phyloP scores from a whole-genome alignment of 768 basidiomycete species.

The Pleurotus giganteus region DNA sequence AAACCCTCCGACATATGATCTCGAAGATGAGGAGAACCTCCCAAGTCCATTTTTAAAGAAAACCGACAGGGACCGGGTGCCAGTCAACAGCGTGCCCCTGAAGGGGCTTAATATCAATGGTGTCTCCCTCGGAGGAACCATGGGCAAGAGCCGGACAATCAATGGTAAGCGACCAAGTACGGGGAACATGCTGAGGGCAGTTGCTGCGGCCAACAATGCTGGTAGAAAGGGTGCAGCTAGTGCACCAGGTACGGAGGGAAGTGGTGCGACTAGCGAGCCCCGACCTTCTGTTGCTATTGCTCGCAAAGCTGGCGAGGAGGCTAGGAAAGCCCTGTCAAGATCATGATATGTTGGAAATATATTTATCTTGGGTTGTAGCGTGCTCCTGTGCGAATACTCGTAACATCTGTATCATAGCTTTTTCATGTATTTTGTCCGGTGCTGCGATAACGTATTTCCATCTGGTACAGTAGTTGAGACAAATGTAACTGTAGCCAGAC shows the following conservation, averaged over 20 bases:
- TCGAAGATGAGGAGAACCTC: slow-evolving; percentile 79
- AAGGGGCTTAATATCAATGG: slow-evolving; percentile 6
- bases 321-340: slow-evolving; percentile 42
- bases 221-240: slow-evolving; percentile 4
- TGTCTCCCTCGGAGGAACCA: neutral
- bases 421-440: neutral
- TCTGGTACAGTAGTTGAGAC: too few relatives aligned
- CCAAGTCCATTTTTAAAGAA: slow-evolving; percentile 81
- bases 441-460: neutral
- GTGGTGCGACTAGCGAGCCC: slow-evolving; percentile 13
- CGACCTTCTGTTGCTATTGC: slow-evolving; percentile 45
- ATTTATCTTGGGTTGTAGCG: neutral
- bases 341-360: slow-evolving; percentile 15
- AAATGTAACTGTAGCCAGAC: too few relatives aligned
- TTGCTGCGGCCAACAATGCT: slow-evolving; percentile 52
- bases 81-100: slow-evolving; percentile 10
- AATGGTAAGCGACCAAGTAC: slow-evolving; percentile 42
- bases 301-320: slow-evolving; percentile 50
- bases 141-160: slow-evolving; percentile 4
- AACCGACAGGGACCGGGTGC: slow-evolving; percentile 34
- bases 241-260: neutral
- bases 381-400: neutral
- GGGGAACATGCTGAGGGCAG: slow-evolving; percentile 53
- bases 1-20: slow-evolving; percentile 53
- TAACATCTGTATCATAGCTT: slow-evolving; percentile 7